Percentiles rank a stretch among this genome's conserved stretches.
These are phyloP conservation scores for Sphaerosporella brunnea DNA, from an alignment of 495 filamentous ascomycete species.

Conservation along the genomic window DNA sequence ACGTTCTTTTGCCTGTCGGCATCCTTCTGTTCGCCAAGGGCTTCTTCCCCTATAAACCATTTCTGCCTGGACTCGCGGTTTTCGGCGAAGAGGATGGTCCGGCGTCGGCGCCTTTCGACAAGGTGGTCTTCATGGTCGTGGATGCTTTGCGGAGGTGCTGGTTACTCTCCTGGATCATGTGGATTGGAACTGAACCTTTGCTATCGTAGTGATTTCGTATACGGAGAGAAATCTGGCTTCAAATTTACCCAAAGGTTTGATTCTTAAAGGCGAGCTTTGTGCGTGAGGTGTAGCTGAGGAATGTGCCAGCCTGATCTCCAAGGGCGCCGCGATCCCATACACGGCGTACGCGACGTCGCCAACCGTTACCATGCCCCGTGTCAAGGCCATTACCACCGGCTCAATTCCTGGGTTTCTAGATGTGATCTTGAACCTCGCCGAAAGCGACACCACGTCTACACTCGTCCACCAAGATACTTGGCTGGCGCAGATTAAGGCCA, in stretches of 20 bases:
- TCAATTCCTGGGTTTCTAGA: constrained; percentile 94
- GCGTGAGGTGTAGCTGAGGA: too few species aligned
- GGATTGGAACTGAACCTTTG: constrained; percentile 6
- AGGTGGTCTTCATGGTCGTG: constrained; percentile 90
- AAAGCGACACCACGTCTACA: constrained; percentile 75
- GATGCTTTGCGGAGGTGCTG: constrained; percentile 77
- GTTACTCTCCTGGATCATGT: constrained; percentile 10
- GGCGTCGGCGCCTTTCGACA: constrained; percentile 54
- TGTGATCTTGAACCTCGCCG: constrained; percentile 89
- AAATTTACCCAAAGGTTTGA: constrained; percentile 67
- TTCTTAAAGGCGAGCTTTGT: too few species aligned
- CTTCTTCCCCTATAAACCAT: constrained; percentile 95
- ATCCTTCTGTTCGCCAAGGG: constrained; percentile 72
- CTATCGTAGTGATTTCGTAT: constrained; percentile 75
- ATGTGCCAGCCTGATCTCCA: constrained; percentile 54
- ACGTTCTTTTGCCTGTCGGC: constrained; percentile 59
- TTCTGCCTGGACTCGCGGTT: constrained; percentile 63
- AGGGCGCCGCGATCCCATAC: constrained; percentile 72
- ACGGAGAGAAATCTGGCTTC: constrained; percentile 63
- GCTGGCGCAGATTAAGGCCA: constrained; percentile 76
- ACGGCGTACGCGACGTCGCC: constrained; percentile 92
- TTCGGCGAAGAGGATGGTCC: constrained; percentile 36
- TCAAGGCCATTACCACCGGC: constrained; percentile 94
- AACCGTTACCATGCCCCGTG: constrained; percentile 93
- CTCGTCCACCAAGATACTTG: constrained; percentile 82